These are phyloP conservation scores for Daldinia sp. DNA, from an alignment of 2,329 filamentous ascomycete species.

Conservation along the genomic window DNA sequence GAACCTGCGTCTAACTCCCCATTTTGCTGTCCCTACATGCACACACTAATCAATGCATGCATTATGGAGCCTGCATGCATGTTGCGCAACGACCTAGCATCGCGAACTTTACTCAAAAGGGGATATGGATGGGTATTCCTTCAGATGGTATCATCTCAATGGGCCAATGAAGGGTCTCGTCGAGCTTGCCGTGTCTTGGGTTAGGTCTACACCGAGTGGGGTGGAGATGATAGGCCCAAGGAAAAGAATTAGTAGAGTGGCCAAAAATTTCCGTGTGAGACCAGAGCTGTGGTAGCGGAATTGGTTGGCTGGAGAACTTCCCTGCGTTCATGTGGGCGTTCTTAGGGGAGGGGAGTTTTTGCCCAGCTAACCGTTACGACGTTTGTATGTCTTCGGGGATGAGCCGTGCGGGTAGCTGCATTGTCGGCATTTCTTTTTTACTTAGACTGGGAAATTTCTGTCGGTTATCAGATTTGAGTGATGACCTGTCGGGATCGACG, in stretches of 20 bases:
- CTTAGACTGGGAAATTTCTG: background rate
- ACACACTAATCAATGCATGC: slow-evolving; percentile 7
- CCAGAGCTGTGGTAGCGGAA: background rate
- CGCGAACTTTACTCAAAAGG: slow-evolving; percentile 11
- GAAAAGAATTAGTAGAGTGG: background rate
- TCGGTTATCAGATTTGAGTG: slow-evolving; percentile 21
- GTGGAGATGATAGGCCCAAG: slow-evolving; percentile 4
- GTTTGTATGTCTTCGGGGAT: slow-evolving; percentile 38
- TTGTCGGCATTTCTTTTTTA: slow-evolving; percentile 20
- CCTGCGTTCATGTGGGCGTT: slow-evolving; percentile 13
- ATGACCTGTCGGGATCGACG: slow-evolving; percentile 31
- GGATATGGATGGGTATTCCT: slow-evolving; percentile 4
- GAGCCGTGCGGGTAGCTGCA: slow-evolving; percentile 46
- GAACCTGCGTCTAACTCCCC: slow-evolving; percentile 12
- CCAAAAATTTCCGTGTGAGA: slow-evolving; percentile 3
- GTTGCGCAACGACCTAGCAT: slow-evolving; percentile 23
- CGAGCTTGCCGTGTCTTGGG: slow-evolving; percentile 10
- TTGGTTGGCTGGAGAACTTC: slow-evolving; percentile 3
- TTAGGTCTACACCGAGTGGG: slow-evolving; percentile 1
- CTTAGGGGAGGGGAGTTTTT: slow-evolving; percentile 1
- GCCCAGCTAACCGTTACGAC: slow-evolving; percentile 40
- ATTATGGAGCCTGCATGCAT: slow-evolving; percentile 28
- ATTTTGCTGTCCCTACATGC: background rate
- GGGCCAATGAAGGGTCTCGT: slow-evolving; percentile 12
- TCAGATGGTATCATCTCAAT: slow-evolving; percentile 8